Evolutionary conservation across 73 alveolate species (phyloP).

Genomic region (Paramecium primaurelia): DNA sequence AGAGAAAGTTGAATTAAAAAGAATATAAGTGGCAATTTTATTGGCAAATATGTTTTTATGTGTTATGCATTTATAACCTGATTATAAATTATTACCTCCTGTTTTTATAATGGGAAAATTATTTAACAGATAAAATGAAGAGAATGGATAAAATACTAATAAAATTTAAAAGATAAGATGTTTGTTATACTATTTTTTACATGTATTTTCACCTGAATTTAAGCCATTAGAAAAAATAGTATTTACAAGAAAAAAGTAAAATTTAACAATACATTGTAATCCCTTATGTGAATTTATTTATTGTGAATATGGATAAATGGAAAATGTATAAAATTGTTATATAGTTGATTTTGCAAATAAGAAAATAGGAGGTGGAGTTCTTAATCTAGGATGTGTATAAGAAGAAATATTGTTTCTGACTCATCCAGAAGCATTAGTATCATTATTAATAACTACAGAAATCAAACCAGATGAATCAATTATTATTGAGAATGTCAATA

Average conservation of each 20-base stretch:
- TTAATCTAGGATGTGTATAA: conserved; percentile 85
- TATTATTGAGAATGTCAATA: conserved; percentile 74
- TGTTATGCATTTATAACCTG: not conserved
- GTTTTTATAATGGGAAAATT: not conserved
- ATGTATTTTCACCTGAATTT: not conserved
- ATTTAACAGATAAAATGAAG: not conserved
- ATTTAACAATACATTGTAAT: not conserved
- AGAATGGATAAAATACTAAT: not conserved
- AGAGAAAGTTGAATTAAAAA: not conserved
- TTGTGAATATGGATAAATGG: conserved; percentile 49
- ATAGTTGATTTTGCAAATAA: conserved; percentile 92
- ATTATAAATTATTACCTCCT: not conserved
- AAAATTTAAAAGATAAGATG: conserved; percentile 2
- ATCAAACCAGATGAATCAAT: conserved; percentile 88
- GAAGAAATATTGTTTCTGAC: conserved; percentile 90
- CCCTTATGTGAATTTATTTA: not conserved
- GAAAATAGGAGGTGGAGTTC: conserved; percentile 94
- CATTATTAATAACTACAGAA: conserved; percentile 75
- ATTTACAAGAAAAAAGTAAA: not conserved
- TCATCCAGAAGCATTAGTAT: conserved; percentile 82
- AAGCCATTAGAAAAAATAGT: not conserved
- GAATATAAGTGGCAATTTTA: not conserved
- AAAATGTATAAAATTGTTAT: conserved; percentile 59
- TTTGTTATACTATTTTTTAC: not conserved
- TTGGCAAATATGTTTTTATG: conserved; percentile 59